A percentile compares a stretch with the other conserved stretches of the same genome.
Evolutionary conservation across 768 basidiomycete species (phyloP).

Genomic region (Hortiboletus flavorubellus): DNA sequence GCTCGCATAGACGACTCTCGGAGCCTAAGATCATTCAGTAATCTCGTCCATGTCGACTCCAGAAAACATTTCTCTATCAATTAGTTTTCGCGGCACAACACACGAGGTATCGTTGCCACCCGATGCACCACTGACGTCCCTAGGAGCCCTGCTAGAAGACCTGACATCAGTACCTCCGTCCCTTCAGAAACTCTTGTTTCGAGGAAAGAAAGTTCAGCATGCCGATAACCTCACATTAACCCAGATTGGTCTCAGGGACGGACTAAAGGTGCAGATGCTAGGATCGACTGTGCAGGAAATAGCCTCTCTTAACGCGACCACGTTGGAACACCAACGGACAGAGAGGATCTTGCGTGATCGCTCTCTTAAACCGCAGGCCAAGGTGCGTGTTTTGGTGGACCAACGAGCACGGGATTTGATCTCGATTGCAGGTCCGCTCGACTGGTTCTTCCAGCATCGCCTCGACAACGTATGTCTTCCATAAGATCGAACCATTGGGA

Average conservation of each 20-base stretch:
- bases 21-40: too few species aligned
- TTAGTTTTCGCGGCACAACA: slow-evolving; percentile 48
- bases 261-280: slow-evolving; percentile 66
- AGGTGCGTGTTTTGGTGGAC: slow-evolving; percentile 38
- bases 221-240: slow-evolving; percentile 31
- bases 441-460: slow-evolving; percentile 42
- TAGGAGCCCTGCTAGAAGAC: slow-evolving; percentile 54
- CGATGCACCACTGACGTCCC: slow-evolving; percentile 46
- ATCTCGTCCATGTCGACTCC: slow-evolving; percentile 9
- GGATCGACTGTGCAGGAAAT: slow-evolving; percentile 63
- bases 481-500: slow-evolving; percentile 55
- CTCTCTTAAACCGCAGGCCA: slow-evolving; percentile 52
- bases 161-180: slow-evolving; percentile 63
- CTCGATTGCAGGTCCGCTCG: slow-evolving; percentile 49
- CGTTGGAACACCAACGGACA: slow-evolving; percentile 53
- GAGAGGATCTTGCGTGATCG: slow-evolving; percentile 60
- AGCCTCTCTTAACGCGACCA: slow-evolving; percentile 48
- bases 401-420: background rate
- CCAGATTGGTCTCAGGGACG: slow-evolving; percentile 59
- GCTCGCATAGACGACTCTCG: background rate
- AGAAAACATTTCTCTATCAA: slow-evolving; percentile 15
- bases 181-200: slow-evolving; percentile 71
- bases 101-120: slow-evolving; percentile 48
- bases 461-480: slow-evolving; percentile 55
- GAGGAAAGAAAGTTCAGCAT: slow-evolving; percentile 51